Conservation (phyloP, 2,329 filamentous ascomycete species). For the Calonectria ilicicola region DNA sequence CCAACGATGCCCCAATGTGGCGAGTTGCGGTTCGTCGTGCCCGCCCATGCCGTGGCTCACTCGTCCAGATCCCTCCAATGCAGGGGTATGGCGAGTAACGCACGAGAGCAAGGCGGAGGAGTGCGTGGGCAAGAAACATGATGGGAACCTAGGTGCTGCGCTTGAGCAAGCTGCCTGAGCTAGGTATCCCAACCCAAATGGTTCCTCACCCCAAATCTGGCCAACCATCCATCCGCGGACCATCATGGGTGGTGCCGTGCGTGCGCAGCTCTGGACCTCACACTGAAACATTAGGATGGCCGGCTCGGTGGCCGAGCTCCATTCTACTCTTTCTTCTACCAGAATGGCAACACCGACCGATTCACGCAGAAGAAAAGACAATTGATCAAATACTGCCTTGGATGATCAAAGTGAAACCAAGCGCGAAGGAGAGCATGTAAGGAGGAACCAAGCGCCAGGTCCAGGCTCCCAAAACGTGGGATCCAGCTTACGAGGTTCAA, state of each 20-base stretch:
- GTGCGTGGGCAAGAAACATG: slow-evolving; percentile 5
- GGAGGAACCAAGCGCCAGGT: slow-evolving; percentile 37
- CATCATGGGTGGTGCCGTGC: slow-evolving; percentile 27
- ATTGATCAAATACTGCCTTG: slow-evolving; percentile 27
- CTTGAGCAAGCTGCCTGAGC: slow-evolving; percentile 15
- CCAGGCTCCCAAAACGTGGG: slow-evolving; percentile 23
- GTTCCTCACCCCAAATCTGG: slow-evolving; percentile 28
- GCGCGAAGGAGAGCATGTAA: slow-evolving; percentile 19
- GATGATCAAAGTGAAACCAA: slow-evolving; percentile 41
- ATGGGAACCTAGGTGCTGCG: slow-evolving; percentile 1
- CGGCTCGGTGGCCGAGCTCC: slow-evolving; percentile 39
- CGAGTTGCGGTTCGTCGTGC: slow-evolving; percentile 29
- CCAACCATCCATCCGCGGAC: slow-evolving; percentile 11
- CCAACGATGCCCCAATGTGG: slow-evolving; percentile 8
- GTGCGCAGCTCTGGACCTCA: slow-evolving; percentile 34
- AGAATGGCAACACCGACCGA: slow-evolving; percentile 28
- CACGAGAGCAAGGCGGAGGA: slow-evolving; percentile 11
- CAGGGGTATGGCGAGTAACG: slow-evolving; percentile 32
- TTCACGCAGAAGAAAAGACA: slow-evolving; percentile 22
- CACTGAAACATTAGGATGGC: slow-evolving; percentile 44
- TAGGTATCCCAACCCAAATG: slow-evolving; percentile 16
- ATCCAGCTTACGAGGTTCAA: slow-evolving; percentile 19
- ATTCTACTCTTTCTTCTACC: slow-evolving; percentile 31
- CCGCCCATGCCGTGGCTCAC: slow-evolving; percentile 31
- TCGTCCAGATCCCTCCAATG: slow-evolving; percentile 27